Evolutionary conservation across 192 early-diverging fungal species (phyloP).

Genomic region (Geranomyces variabilis): DNA sequence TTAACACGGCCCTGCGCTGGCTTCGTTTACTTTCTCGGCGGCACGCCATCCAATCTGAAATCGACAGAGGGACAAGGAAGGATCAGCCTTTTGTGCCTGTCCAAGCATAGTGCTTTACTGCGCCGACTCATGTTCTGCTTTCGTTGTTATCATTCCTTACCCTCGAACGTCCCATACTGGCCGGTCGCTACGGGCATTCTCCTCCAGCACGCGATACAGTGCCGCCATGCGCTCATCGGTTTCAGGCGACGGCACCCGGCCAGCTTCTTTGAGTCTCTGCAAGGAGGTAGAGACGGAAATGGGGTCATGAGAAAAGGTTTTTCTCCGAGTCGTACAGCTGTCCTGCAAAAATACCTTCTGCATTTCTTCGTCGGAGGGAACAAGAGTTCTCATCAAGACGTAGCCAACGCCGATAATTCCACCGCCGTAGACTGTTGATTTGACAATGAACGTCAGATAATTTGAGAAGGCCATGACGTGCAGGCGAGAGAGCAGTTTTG

Average conservation of each 20-base stretch:
- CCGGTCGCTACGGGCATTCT: slow-evolving; percentile 23
- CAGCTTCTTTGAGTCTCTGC: slow-evolving; percentile 11
- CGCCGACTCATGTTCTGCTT: no score
- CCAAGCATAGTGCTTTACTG: no score
- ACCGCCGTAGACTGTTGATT: slow-evolving; percentile 17
- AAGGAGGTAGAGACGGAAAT: background rate
- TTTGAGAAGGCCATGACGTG: background rate
- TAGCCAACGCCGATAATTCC: slow-evolving; percentile 20
- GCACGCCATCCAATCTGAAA: no score
- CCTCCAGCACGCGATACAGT: background rate
- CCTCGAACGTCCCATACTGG: slow-evolving; percentile 20
- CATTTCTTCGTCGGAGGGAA: slow-evolving; percentile 26
- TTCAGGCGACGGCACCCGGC: background rate
- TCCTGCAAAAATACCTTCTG: background rate
- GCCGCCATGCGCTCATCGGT: background rate
- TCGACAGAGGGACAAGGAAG: no score
- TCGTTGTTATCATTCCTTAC: no score
- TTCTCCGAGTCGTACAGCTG: no score
- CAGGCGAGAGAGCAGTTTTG: no score
- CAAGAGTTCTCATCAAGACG: slow-evolving; percentile 12
- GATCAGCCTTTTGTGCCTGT: no score
- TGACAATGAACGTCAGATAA: slow-evolving; percentile 22
- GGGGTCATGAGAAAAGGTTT: background rate
- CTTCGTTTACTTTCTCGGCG: no score
- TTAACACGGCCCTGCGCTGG: no score